These are phyloP conservation scores for Pseudogymnoascus sp. DNA, from an alignment of 2,329 filamentous ascomycete genomes.

Conservation along the genomic window DNA sequence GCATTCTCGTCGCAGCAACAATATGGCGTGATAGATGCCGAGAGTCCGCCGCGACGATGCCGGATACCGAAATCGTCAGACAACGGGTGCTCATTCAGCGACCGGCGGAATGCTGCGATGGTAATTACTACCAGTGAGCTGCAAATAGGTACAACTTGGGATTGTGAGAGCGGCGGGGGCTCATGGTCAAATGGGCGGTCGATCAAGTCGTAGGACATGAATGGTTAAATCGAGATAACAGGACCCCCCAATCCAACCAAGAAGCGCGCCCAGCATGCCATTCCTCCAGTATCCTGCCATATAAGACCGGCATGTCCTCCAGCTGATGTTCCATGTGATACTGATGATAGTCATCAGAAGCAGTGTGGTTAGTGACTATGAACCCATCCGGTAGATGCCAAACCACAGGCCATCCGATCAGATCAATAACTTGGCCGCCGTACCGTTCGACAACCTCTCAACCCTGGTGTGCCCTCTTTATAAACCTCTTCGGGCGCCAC, in stretches of 20 bases:
- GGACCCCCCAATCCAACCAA: not conserved
- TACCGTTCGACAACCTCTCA: not conserved
- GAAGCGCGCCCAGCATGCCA: not conserved
- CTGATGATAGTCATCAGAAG: not conserved
- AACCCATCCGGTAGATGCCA: not conserved
- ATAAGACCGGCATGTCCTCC: not conserved
- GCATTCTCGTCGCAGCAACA: not conserved
- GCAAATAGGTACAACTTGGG: not conserved
- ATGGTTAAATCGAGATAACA: not conserved
- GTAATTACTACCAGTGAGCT: not conserved
- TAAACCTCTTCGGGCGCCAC: not conserved
- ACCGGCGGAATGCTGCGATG: not conserved
- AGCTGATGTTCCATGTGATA: not conserved
- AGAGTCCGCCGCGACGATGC: not conserved
- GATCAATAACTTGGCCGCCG: not conserved
- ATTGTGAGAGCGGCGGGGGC: not conserved
- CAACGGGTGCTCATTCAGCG: not conserved
- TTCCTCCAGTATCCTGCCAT: not conserved
- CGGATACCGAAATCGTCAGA: not conserved
- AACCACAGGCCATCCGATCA: not conserved
- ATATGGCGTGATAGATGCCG: not conserved
- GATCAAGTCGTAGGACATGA: slow-evolving; percentile 3
- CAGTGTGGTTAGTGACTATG: slow-evolving; percentile 3
- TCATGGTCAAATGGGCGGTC: not conserved
- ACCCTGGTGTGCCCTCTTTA: not conserved